A percentile compares a stretch with the other conserved stretches of the same genome.
Evolutionary conservation across 345 rosid genomes (phyloP).

Genomic region (Aquilaria sinensis): DNA sequence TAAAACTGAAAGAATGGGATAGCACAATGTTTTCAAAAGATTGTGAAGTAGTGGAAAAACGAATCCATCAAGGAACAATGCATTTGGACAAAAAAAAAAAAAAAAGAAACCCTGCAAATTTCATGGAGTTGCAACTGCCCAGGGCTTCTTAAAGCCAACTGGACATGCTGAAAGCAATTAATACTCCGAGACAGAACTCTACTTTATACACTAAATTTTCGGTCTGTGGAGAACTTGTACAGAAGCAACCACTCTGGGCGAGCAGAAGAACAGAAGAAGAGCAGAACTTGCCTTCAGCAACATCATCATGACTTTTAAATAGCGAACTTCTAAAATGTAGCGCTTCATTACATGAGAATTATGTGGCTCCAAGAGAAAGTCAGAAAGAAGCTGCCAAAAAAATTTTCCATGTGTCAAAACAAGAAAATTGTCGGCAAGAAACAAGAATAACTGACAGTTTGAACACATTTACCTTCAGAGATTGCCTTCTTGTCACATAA

Average conservation of each 20-base stretch:
- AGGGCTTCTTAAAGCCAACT: too few species aligned
- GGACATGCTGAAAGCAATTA: too few species aligned
- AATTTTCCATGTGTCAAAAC: slow-evolving; percentile 5
- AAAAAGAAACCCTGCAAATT: too few species aligned
- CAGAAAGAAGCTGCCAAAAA: slow-evolving; percentile 77
- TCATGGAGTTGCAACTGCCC: too few species aligned
- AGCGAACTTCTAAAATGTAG: slow-evolving; percentile 80
- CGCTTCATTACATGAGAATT: slow-evolving; percentile 89
- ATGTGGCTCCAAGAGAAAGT: slow-evolving; percentile 85
- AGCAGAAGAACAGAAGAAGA: not conserved
- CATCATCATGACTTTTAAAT: slow-evolving; percentile 91
- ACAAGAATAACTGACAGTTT: slow-evolving; percentile 1
- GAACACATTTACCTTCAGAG: slow-evolving; percentile 60
- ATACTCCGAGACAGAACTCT: not conserved
- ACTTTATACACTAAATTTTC: too few species aligned
- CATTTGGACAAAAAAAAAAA: too few species aligned
- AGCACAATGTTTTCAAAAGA: too few species aligned
- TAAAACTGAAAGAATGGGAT: too few species aligned
- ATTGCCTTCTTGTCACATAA: slow-evolving; percentile 90
- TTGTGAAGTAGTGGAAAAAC: too few species aligned
- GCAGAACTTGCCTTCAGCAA: slow-evolving; percentile 51
- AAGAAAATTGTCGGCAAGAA: slow-evolving; percentile 1
- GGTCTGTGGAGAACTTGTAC: too few species aligned
- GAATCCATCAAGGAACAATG: too few species aligned
- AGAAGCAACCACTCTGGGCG: too few species aligned